Conservation (phyloP, 805 yeast genomes). For the Starmerella roubikii region DNA sequence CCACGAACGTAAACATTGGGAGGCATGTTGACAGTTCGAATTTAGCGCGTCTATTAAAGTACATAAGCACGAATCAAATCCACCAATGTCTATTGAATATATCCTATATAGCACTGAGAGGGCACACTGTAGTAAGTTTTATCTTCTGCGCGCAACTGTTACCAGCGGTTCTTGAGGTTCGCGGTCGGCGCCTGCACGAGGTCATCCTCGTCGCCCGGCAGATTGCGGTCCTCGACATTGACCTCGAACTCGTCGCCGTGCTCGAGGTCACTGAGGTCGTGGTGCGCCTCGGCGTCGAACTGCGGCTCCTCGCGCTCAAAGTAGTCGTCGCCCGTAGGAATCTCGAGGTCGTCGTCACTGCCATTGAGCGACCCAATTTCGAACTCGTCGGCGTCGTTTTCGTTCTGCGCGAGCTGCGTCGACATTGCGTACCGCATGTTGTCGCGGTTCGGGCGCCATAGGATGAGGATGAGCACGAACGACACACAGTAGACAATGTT, state of each 20-base stretch:
- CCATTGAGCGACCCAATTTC: slow-evolving; percentile 43
- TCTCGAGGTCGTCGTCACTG: slow-evolving; percentile 22
- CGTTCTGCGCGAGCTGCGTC: slow-evolving; percentile 72
- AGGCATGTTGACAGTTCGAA: no score
- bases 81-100: background rate
- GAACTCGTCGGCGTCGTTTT: slow-evolving; percentile 50
- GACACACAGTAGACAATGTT: slow-evolving; percentile 73
- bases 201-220: slow-evolving; percentile 14
- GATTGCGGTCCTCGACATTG: slow-evolving; percentile 1
- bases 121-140: background rate
- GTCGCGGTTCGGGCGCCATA: slow-evolving; percentile 97
- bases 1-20: no score
- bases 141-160: background rate
- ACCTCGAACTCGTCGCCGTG: slow-evolving; percentile 18
- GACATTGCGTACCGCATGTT: slow-evolving; percentile 91
- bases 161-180: slow-evolving; percentile 2
- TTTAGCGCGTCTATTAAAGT: no score
- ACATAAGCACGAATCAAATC: no score
- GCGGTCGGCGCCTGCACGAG: slow-evolving; percentile 18
- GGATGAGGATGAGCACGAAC: slow-evolving; percentile 68
- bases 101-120: background rate
- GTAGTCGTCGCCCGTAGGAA: slow-evolving; percentile 23
- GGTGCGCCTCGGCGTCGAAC: slow-evolving; percentile 16
- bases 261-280: slow-evolving; percentile 18
- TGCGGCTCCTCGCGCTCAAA: slow-evolving; percentile 3